Evolutionary conservation across 2,329 filamentous ascomycete genomes (phyloP), one percentile per base, ranked within the genome.

Genomic region (Botrytis sinoallii): DNA sequence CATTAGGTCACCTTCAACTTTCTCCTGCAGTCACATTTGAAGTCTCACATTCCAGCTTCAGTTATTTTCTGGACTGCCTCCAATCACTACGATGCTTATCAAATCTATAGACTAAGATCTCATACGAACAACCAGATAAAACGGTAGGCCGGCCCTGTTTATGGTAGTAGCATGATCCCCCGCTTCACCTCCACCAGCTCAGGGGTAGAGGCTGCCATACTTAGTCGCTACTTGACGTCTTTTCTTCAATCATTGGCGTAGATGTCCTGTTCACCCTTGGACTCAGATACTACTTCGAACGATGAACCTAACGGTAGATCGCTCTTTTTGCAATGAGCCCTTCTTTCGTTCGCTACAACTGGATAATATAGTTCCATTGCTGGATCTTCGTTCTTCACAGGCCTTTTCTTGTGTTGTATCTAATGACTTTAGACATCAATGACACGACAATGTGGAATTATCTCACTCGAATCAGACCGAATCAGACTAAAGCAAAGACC

Each of bases 201-300:
- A 25, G 25, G 22, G 38, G 22, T 6, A 61, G 32, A 38, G 22
- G 18, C 25, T 38, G 32, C 32, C 38, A 61, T 25, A 10, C 20
- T 25, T 4, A 20, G 35, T 38, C 20, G 20, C 32, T 38, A 12
- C 59, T 38, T 22, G 57, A 25, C 20, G 32, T 25, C 9, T 14
- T 38, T 38, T 2, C 22, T 38, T 25, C 20, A 20, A 38, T 22
- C 5, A 60, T 38, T 25, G 12, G 35, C 22, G 1, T n/a, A 8
- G 8, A 18, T 8, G 3, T n/a, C 7, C 0, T 10, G 4, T 8
- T 63, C 16, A n/a, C 22, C 3, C 25, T 16, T n/a, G 35, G 18
- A 0, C 4, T 2, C 7, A 63, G 35, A 63, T 1, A 8, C 22
- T n/a, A 18, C 16, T 2, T 4, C 4, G 1, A n/a, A 18, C 60